Evolutionary conservation across 23 red algal genomes (phyloP).

Genomic region (Gracilaria domingensis): DNA sequence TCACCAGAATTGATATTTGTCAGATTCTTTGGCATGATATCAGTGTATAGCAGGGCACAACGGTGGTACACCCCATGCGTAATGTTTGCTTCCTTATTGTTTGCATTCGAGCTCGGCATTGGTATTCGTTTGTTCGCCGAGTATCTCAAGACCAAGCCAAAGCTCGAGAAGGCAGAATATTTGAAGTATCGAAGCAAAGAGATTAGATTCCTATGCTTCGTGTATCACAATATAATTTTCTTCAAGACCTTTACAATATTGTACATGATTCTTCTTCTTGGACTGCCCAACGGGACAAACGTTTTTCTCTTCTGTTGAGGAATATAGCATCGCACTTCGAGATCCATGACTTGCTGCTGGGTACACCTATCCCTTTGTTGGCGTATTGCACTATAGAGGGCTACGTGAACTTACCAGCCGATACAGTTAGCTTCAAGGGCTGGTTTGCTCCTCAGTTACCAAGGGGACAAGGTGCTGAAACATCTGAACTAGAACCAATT

Average conservation of each 20-base stretch:
- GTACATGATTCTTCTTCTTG: slow-evolving; percentile 61
- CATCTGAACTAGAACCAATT: slow-evolving; percentile 76
- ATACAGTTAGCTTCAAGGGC: slow-evolving; percentile 73
- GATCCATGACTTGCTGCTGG: slow-evolving; percentile 69
- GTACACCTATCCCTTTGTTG: slow-evolving; percentile 62
- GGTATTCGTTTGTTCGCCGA: slow-evolving; percentile 47
- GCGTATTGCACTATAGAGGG: slow-evolving; percentile 72
- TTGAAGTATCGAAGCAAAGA: slow-evolving; percentile 78
- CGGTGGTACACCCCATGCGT: slow-evolving; percentile 63
- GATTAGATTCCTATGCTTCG: slow-evolving; percentile 88
- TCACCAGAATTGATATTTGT: slow-evolving; percentile 65
- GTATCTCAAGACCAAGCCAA: slow-evolving; percentile 56
- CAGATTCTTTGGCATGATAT: slow-evolving; percentile 81
- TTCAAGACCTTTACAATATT: slow-evolving; percentile 59
- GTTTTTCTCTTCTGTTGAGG: slow-evolving; percentile 51
- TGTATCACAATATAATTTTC: slow-evolving; percentile 86
- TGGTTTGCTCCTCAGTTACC: slow-evolving; percentile 80
- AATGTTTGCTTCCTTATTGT: slow-evolving; percentile 48
- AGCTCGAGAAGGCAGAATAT: slow-evolving; percentile 82
- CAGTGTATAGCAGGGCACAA: slow-evolving; percentile 59
- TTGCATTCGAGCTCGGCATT: slow-evolving; percentile 70
- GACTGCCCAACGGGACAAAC: slow-evolving; percentile 62
- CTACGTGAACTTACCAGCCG: slow-evolving; percentile 81
- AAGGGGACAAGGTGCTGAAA: slow-evolving; percentile 34
- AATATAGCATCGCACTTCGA: slow-evolving; percentile 66